Conservation (phyloP, 83 land plant species). For the Thuja plicata region DNA sequence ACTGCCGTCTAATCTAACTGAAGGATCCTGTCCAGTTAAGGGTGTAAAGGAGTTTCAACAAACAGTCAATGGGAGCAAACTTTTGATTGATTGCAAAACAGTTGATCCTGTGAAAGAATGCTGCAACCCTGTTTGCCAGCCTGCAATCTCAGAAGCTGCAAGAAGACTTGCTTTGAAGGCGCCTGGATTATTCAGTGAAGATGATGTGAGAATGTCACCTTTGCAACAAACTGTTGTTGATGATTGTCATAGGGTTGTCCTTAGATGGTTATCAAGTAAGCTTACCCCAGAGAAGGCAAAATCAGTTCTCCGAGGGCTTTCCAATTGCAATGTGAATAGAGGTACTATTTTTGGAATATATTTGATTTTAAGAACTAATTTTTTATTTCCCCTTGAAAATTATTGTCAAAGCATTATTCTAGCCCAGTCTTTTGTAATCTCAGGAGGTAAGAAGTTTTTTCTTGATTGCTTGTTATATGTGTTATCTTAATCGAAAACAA, state of each 20-base stretch:
- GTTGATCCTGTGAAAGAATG: conserved; percentile 94
- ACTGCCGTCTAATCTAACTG: conserved; percentile 68
- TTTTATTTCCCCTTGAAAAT: not conserved
- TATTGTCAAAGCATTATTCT: not conserved
- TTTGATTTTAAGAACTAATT: not conserved
- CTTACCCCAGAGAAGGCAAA: conserved; percentile 62
- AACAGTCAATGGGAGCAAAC: conserved; percentile 47
- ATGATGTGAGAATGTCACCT: conserved; percentile 18
- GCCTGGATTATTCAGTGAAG: conserved; percentile 20
- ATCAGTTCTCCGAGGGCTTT: conserved; percentile 64
- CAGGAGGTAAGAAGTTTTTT: not conserved
- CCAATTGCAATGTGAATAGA: conserved; percentile 87
- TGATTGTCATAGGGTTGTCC: conserved; percentile 74
- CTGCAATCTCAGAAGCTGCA: conserved; percentile 70
- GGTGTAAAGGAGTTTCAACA: conserved; percentile 60
- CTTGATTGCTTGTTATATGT: not conserved
- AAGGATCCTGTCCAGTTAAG: conserved; percentile 71
- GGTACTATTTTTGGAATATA: conserved; percentile 32
- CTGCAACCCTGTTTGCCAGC: conserved; percentile 73
- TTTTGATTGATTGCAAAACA: conserved; percentile 70
- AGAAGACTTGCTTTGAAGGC: conserved; percentile 44
- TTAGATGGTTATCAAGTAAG: conserved; percentile 83
- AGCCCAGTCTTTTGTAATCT: not conserved
- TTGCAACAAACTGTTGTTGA: conserved; percentile 41
- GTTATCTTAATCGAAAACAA: not conserved